Evolutionary conservation across 2,329 filamentous ascomycete genomes (phyloP), one percentile per base, ranked within the genome.

Genomic region (Neurospora crassa): DNA sequence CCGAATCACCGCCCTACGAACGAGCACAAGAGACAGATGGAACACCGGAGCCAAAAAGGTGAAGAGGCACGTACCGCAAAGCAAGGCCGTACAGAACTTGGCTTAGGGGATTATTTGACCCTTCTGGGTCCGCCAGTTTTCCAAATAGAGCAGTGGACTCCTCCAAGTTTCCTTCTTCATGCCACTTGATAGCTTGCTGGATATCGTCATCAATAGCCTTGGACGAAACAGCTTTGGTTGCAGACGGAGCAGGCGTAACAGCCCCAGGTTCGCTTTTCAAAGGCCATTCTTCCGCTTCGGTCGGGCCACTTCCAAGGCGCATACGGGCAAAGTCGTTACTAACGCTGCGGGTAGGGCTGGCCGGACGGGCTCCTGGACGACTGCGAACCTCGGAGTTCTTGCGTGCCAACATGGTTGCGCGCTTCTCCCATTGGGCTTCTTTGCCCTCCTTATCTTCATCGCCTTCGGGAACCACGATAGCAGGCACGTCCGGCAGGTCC

Each of bases 21-120:
- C 53, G 53, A 67, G 69, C 69, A 70, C 69, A 68, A 70, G 41
- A 53, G 68, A 70, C 63, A 69, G 67, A 37, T 67, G 70, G 16
- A 34, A n/a, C 4, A 8, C 20, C 1, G 40, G 67, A 24, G 47
- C 40, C 24, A 43, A 69, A 24, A 34, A 68, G 40, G 67, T 47
- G 40, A 20, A 67, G 45, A 71, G 41, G 40, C 69, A 85, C 88
- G 82, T 81, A 94, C 91, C 93, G 88, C 75, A 97, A 82, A 69
- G 95, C 94, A 71, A 99, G 91, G 3, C 96, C 96, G 79, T 97
- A 99, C 70, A 99, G 87, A 43, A 99, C 96, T 82, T 99, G 95
- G 77, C 93, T 96, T 74, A 99, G 86, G 53, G 96, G 92, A 81
- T 98, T 97, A 79, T 97, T 97, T 68, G 91, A 89, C 34, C 93